Evolutionary conservation across 140 eudicot species (phyloP).

Genomic region (Senecio squalidus): DNA sequence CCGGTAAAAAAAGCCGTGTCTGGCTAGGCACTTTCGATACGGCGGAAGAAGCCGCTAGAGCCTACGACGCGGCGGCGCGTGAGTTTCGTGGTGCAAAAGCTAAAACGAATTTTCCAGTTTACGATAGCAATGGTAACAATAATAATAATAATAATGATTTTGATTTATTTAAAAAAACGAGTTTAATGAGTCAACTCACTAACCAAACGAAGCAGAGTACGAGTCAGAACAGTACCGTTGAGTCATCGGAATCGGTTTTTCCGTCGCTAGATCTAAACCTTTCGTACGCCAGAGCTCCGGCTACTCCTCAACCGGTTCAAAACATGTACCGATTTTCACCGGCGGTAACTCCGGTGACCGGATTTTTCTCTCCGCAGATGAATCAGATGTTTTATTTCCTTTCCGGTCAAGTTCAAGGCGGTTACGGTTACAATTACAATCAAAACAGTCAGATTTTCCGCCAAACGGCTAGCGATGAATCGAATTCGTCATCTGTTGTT

Average conservation of each 20-base stretch:
- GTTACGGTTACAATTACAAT: neutral
- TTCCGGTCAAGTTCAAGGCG: conserved; percentile 15
- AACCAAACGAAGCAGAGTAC: neutral
- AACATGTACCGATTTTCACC: neutral
- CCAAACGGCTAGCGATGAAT: neutral
- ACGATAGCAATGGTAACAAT: neutral
- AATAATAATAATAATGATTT: neutral
- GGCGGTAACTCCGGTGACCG: neutral
- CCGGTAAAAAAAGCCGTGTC: conserved; percentile 50
- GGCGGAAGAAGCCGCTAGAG: conserved; percentile 55
- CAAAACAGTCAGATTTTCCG: neutral
- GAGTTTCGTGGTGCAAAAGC: conserved; percentile 50
- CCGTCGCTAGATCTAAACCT: neutral
- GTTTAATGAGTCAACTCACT: too few relatives aligned
- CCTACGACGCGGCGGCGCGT: conserved; percentile 57
- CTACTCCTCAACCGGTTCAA: neutral
- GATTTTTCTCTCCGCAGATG: neutral
- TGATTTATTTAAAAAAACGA: neutral
- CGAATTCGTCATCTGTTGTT: neutral
- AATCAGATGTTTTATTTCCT: neutral
- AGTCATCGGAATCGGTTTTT: conserved; percentile 4
- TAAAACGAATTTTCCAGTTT: conserved; percentile 36
- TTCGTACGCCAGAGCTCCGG: neutral
- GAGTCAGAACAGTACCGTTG: neutral
- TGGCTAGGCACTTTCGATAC: conserved; percentile 70